A percentile compares a stretch with the other conserved stretches of the same genome.
Conservation (phyloP, 2,329 filamentous ascomycete genomes). For the Penicillium aurantiogriseum region DNA sequence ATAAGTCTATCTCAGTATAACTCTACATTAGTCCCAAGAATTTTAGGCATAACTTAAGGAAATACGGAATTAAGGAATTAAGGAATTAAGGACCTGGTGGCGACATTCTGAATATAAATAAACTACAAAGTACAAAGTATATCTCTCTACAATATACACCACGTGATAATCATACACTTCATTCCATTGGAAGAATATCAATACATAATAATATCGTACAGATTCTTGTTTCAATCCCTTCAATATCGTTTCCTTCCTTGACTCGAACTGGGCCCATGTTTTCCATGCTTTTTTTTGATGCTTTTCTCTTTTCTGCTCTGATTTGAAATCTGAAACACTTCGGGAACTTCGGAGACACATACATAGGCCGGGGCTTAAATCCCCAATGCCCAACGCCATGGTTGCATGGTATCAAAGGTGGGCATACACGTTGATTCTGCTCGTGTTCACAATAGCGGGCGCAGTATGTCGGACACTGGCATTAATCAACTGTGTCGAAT, state of each 20-base stretch:
- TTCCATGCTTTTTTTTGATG: background rate
- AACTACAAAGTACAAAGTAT: background rate
- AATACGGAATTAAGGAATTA: background rate
- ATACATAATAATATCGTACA: background rate
- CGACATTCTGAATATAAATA: background rate
- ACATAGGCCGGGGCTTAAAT: background rate
- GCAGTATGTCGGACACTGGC: background rate
- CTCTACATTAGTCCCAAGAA: background rate
- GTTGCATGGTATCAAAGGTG: background rate
- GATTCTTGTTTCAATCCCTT: background rate
- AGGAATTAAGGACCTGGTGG: background rate
- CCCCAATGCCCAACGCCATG: background rate
- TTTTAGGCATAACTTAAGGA: background rate
- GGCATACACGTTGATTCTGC: background rate
- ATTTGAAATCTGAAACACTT: background rate
- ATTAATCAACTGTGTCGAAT: background rate
- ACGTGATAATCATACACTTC: background rate
- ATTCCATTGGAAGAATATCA: background rate
- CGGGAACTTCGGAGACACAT: background rate
- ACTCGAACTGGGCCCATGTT: background rate
- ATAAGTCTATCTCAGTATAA: background rate
- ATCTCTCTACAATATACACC: background rate
- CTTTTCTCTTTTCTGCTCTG: background rate
- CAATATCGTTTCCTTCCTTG: background rate
- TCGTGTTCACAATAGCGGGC: conserved; percentile 2